Percentiles rank a stretch among this genome's conserved stretches.
These are phyloP conservation scores for Aspergillus carbonarius DNA, from an alignment of 2,329 filamentous ascomycete species.

Conservation along the genomic window DNA sequence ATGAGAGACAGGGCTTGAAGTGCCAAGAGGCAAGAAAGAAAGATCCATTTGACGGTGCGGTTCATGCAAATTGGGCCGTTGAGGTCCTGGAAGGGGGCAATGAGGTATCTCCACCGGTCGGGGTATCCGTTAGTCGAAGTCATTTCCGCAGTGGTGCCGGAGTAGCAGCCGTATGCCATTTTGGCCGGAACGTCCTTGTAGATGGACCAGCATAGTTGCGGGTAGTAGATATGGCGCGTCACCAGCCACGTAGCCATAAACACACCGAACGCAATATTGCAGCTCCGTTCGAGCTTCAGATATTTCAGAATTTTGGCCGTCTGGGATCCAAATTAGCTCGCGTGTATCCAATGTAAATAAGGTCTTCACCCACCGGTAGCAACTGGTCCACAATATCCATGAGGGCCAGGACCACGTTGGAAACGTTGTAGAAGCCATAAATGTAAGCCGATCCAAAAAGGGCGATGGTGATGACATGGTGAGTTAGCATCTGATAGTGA, in stretches of 20 bases:
- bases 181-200: constrained; percentile 63
- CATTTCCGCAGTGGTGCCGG: constrained; percentile 44
- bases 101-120: constrained; percentile 59
- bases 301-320: constrained; percentile 94
- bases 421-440: constrained; percentile 83
- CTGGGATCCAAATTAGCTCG: constrained; percentile 44
- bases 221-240: constrained; percentile 78
- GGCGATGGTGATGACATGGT: constrained; percentile 84
- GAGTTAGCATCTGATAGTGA: constrained; percentile 91
- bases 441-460: constrained; percentile 81
- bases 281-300: constrained; percentile 69
- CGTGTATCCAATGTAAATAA: background rate
- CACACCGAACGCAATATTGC: constrained; percentile 78
- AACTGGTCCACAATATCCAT: constrained; percentile 94
- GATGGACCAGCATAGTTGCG: constrained; percentile 78
- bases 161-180: constrained; percentile 72
- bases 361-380: constrained; percentile 65
- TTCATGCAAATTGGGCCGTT: constrained; percentile 79
- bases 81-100: constrained; percentile 71
- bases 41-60: constrained; percentile 69
- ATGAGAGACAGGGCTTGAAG: constrained; percentile 77
- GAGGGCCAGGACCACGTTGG: constrained; percentile 81
- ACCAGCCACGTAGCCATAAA: constrained; percentile 86
- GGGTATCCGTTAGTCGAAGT: constrained; percentile 34
- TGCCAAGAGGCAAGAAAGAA: constrained; percentile 72